These are phyloP conservation scores for Acrocalymma vagum DNA, from an alignment of 2,329 filamentous ascomycete species.

Conservation along the genomic window DNA sequence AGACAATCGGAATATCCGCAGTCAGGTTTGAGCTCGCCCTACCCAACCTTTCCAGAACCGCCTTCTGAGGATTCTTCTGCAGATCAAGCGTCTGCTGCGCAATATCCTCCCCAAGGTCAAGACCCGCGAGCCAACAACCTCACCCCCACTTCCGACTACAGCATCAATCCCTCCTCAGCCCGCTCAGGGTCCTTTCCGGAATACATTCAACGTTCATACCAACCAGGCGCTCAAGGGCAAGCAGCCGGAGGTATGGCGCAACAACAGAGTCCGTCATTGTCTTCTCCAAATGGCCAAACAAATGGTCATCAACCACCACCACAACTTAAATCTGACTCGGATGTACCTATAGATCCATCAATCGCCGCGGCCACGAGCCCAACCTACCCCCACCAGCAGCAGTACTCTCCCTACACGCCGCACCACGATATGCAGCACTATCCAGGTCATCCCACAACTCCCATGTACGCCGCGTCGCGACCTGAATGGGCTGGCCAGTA, in stretches of 20 bases:
- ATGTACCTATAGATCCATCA: constrained; percentile 99
- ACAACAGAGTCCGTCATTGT: constrained; percentile 97
- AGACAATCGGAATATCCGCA: constrained; percentile 62
- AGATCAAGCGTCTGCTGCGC: constrained; percentile 94
- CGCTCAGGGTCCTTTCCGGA: constrained; percentile 88
- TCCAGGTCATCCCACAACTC: constrained; percentile 65
- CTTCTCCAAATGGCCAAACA: constrained; percentile 80
- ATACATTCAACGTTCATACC: constrained; percentile 84
- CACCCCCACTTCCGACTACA: constrained; percentile 90
- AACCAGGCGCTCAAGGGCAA: constrained; percentile 75
- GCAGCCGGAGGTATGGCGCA: constrained; percentile 94
- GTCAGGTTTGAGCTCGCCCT: constrained; percentile 65
- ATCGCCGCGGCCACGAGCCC: constrained; percentile 93
- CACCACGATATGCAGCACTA: constrained; percentile 88
- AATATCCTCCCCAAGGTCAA: constrained; percentile 79
- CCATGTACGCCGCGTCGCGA: constrained; percentile 71
- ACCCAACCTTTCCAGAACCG: constrained; percentile 63
- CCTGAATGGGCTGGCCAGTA: constrained; percentile 77
- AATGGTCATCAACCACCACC: constrained; percentile 71
- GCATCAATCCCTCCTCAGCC: constrained; percentile 76
- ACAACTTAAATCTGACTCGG: constrained; percentile 90
- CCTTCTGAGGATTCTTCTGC: constrained; percentile 84
- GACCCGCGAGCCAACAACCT: constrained; percentile 79
- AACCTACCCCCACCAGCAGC: constrained; percentile 80
- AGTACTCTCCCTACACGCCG: constrained; percentile 87